Evolutionary conservation across 306 rosid species (phyloP).

Genomic region (Phaseolus lunatus): DNA sequence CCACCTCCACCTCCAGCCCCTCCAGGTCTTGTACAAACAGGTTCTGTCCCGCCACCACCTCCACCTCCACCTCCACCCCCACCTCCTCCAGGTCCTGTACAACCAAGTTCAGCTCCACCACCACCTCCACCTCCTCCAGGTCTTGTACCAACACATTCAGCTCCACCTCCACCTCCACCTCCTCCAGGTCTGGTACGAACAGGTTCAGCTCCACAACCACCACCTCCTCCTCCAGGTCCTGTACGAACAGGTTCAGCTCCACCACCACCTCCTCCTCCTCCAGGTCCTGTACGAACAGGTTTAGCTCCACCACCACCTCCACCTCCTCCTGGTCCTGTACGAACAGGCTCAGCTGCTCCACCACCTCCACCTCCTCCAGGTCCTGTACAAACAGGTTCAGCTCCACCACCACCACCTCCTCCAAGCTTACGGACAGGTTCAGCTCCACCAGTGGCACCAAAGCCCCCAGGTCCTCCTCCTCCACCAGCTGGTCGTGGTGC

Average conservation of each 20-base stretch:
- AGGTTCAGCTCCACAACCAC: conserved; percentile 17
- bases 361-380: conserved; percentile 52
- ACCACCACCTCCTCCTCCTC: conserved; percentile 34
- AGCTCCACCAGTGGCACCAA: conserved; percentile 46
- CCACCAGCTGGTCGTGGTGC: conserved; percentile 49
- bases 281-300: neutral
- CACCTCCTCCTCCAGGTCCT: conserved; percentile 44
- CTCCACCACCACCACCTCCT: conserved; percentile 42
- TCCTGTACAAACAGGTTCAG: conserved; percentile 9
- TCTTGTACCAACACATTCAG: neutral
- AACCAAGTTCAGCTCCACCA: conserved; percentile 26
- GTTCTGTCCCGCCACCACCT: conserved; percentile 42
- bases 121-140: conserved; percentile 35
- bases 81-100: conserved; percentile 40
- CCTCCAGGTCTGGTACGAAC: conserved; percentile 39
- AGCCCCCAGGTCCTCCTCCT: conserved; percentile 61
- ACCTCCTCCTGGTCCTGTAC: conserved; percentile 45
- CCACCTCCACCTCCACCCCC: conserved; percentile 50
- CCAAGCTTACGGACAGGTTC: conserved; percentile 11
- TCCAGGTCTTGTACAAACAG: conserved; percentile 22
- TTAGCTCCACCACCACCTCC: conserved; percentile 29
- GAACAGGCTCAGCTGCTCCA: conserved; percentile 28
- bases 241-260: neutral
- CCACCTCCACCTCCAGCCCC: conserved; percentile 51
- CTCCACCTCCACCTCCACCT: neutral